A percentile compares a stretch with the other conserved stretches of the same genome.
Conservation (phyloP, 345 rosid genomes). For the Brassica nigra region DNA sequence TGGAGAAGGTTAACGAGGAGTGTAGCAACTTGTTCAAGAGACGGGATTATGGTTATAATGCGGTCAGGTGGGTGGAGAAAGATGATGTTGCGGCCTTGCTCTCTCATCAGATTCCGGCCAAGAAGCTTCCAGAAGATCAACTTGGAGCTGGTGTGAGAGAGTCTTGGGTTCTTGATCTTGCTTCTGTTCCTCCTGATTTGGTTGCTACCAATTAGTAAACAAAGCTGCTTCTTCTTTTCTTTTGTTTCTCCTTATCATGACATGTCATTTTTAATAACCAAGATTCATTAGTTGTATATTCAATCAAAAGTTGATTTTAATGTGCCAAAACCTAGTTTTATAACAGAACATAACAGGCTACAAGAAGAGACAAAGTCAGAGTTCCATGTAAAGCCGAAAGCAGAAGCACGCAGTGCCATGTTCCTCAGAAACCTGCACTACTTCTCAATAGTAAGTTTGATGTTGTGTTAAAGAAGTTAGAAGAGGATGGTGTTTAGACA, state of each 20-base stretch:
- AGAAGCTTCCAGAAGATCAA: constrained; percentile 57
- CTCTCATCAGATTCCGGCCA: constrained; percentile 91
- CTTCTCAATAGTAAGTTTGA: too few relatives aligned
- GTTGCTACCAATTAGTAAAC: constrained; percentile 19
- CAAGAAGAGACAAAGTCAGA: too few relatives aligned
- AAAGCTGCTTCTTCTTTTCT: background rate
- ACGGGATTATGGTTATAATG: constrained; percentile 65
- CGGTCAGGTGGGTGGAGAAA: constrained; percentile 64
- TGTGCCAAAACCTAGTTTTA: too few relatives aligned
- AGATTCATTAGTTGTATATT: too few relatives aligned
- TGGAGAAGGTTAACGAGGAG: constrained; percentile 85
- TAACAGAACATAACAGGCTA: too few relatives aligned
- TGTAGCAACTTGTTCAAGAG: constrained; percentile 67
- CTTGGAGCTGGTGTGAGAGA: constrained; percentile 52
- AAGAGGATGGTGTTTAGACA: constrained; percentile 1
- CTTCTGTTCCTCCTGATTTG: constrained; percentile 61
- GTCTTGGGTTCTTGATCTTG: constrained; percentile 89
- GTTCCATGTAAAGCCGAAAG: too few relatives aligned
- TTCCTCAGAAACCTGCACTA: too few relatives aligned
- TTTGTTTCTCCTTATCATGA: background rate
- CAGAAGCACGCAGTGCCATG: too few relatives aligned
- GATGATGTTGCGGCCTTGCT: constrained; percentile 49
- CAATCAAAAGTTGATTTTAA: too few relatives aligned
- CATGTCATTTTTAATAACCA: too few relatives aligned
- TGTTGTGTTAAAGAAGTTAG: too few relatives aligned